Percentiles rank a stretch among this genome's conserved stretches.
phyloP scores from a whole-genome alignment of 176 grass and related monocot genomes.

The Avena sativa region DNA sequence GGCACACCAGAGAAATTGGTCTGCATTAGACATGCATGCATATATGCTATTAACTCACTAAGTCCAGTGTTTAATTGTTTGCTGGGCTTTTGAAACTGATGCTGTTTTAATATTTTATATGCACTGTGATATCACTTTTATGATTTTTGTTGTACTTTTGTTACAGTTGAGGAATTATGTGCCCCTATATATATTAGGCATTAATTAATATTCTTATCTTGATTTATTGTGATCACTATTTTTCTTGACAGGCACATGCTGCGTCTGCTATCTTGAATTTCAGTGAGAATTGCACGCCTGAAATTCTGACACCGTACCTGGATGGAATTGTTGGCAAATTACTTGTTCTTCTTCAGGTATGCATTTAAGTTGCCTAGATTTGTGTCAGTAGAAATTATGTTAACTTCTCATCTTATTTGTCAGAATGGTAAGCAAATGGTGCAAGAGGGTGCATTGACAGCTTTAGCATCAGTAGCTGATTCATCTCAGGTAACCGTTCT shows the following conservation, averaged over 20 bases:
- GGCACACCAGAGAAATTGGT: neutral
- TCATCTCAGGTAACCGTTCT: conserved; percentile 79
- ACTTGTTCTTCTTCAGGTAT: conserved; percentile 93
- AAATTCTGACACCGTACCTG: conserved; percentile 92
- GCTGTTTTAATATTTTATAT: neutral
- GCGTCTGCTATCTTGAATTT: conserved; percentile 97
- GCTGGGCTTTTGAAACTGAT: neutral
- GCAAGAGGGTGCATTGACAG: conserved; percentile 96
- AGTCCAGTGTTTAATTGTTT: neutral
- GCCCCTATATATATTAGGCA: neutral
- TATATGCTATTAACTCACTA: neutral
- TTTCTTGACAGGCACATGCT: conserved; percentile 79
- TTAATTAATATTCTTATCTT: conserved; percentile 16
- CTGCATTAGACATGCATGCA: neutral
- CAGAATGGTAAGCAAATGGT: conserved; percentile 99
- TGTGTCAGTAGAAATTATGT: conserved; percentile 6
- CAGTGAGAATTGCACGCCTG: conserved; percentile 94
- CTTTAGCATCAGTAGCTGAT: conserved; percentile 98
- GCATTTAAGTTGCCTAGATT: conserved; percentile 38
- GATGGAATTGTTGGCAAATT: conserved; percentile 97
- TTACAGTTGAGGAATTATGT: neutral
- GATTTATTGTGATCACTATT: conserved; percentile 7
- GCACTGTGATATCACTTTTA: neutral
- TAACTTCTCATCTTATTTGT: conserved; percentile 41
- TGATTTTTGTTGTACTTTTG: neutral